These are phyloP conservation scores for Carex arenaria DNA, from an alignment of 202 grass and related monocot species.

Conservation along the genomic window DNA sequence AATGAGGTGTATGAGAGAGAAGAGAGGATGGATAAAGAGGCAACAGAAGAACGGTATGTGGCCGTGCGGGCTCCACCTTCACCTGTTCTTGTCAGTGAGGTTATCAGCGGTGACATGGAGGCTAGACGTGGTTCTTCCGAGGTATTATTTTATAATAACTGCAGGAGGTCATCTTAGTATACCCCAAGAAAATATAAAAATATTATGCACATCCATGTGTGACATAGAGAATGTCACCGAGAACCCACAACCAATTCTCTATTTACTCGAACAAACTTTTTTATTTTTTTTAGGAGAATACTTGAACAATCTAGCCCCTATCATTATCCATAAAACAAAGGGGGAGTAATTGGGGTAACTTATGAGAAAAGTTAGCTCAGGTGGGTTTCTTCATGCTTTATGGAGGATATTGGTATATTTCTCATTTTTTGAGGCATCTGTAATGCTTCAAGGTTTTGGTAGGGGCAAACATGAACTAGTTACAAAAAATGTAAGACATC, in stretches of 20 bases:
- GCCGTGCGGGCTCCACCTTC: slow-evolving; percentile 56
- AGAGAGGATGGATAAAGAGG: slow-evolving; percentile 50
- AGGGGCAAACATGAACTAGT: background rate
- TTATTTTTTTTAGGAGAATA: background rate
- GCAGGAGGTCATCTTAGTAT: background rate
- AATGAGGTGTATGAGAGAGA: slow-evolving; percentile 56
- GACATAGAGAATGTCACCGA: background rate
- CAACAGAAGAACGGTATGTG: slow-evolving; percentile 34
- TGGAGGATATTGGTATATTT: background rate
- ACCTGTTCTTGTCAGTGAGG: slow-evolving; percentile 34
- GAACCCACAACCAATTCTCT: background rate
- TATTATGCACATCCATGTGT: slow-evolving; percentile 1
- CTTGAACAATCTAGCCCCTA: background rate
- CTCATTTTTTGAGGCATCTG: background rate
- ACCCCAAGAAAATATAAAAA: background rate
- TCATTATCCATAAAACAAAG: background rate
- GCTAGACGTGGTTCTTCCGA: slow-evolving; percentile 31
- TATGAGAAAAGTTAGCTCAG: background rate
- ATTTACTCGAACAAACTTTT: slow-evolving; percentile 22
- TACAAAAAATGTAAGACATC: background rate
- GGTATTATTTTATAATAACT: slow-evolving; percentile 43
- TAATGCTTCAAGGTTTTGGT: background rate
- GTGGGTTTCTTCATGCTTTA: background rate
- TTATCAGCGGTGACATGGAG: slow-evolving; percentile 29
- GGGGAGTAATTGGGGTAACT: background rate